phyloP scores from a whole-genome alignment of 306 rosid genomes.

The Alnus rubra region DNA sequence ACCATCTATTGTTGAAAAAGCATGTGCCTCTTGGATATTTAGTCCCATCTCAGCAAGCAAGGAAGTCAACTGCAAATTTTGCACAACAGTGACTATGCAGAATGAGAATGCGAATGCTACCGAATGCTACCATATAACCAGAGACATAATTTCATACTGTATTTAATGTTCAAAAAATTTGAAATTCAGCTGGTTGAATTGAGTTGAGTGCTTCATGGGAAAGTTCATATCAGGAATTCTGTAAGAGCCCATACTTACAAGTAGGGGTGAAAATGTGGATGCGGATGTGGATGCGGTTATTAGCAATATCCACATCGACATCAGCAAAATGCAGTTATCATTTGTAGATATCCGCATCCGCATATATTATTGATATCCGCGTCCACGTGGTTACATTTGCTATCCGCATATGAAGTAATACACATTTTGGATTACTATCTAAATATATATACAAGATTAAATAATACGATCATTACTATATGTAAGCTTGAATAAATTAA shows the following conservation, averaged over 20 bases:
- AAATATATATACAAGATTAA: too few species aligned
- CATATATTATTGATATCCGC: too few species aligned
- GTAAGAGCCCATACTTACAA: constrained; percentile 4
- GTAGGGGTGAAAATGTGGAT: background rate
- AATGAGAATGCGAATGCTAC: background rate
- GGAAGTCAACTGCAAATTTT: constrained; percentile 77
- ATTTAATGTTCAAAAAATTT: background rate
- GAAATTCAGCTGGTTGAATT: constrained; percentile 13
- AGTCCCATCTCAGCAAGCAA: constrained; percentile 96
- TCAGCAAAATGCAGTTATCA: too few species aligned
- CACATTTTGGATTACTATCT: too few species aligned
- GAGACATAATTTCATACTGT: constrained; percentile 18
- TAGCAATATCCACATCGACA: too few species aligned
- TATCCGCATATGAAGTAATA: too few species aligned
- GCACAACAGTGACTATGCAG: constrained; percentile 7
- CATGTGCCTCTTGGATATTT: constrained; percentile 99
- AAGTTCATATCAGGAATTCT: constrained; percentile 2
- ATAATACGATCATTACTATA: too few species aligned
- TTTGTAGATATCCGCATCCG: too few species aligned
- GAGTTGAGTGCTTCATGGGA: constrained; percentile 12
- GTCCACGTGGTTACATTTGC: too few species aligned
- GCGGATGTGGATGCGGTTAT: too few species aligned
- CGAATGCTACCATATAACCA: background rate
- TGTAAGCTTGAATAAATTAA: too few species aligned
- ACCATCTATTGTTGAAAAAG: constrained; percentile 90